Percentiles rank a stretch among this genome's conserved stretches.
Evolutionary conservation across 768 basidiomycete genomes (phyloP).

Genomic region (Chiua virens): DNA sequence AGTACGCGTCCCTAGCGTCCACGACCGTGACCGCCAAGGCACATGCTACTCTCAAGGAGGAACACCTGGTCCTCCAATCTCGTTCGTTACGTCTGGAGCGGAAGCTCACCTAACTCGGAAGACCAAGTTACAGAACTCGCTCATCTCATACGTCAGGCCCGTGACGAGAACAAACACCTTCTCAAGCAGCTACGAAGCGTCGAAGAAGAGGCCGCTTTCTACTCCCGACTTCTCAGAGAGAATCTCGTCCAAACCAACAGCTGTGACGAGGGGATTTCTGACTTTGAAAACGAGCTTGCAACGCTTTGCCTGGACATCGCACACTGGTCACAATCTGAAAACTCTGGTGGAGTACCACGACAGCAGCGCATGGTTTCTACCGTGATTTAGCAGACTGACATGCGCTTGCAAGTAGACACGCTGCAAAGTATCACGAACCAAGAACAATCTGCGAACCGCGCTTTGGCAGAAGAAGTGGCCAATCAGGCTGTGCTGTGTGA

Average conservation of each 20-base stretch:
- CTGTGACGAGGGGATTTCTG: neutral
- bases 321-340: slow-evolving; percentile 7
- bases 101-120: slow-evolving; percentile 66
- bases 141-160: slow-evolving; percentile 56
- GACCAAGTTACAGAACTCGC: slow-evolving; percentile 66
- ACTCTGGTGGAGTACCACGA: slow-evolving; percentile 15
- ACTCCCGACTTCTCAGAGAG: slow-evolving; percentile 11
- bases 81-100: slow-evolving; percentile 58
- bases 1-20: slow-evolving; percentile 52
- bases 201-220: slow-evolving; percentile 18
- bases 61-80: slow-evolving; percentile 39
- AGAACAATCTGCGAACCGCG: slow-evolving; percentile 19
- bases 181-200: slow-evolving; percentile 15
- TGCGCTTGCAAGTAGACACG: slow-evolving; percentile 20
- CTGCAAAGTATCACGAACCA: slow-evolving; percentile 9
- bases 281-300: slow-evolving; percentile 20
- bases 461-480: slow-evolving; percentile 37
- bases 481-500: slow-evolving; percentile 42
- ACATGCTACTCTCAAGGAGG: slow-evolving; percentile 41
- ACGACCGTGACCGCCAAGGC: slow-evolving; percentile 39
- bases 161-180: slow-evolving; percentile 52
- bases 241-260: neutral
- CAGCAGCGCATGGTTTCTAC: slow-evolving; percentile 38
- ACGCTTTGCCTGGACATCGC: slow-evolving; percentile 17
- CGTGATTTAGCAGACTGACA: slow-evolving; percentile 34